Evolutionary conservation across 306 rosid genomes (phyloP), one percentile per base, ranked within the genome.

Genomic region (Gleditsia sinensis): DNA sequence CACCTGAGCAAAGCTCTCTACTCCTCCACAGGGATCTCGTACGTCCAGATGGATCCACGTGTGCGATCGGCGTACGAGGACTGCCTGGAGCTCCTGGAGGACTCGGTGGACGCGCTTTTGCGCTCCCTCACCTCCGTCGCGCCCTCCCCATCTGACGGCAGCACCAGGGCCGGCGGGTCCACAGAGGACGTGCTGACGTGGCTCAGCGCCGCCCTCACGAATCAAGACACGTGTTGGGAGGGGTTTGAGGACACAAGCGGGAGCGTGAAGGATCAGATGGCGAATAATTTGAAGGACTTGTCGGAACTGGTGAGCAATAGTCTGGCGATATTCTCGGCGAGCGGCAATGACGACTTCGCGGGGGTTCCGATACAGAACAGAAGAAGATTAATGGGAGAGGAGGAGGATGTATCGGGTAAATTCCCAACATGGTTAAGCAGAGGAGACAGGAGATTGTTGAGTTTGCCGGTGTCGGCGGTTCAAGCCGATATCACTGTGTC

Each of bases 41-140:
- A 65, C 39, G 16, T 76, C 21, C 84, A 60, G 50, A 85, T 86
- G 89, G 85, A 83, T 1, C 84, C 84, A 0, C 86, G 33, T 6
- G 75, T 72, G 4, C 91, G 87, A 19, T 74, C 91, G 23, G 97
- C 98, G 14, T 94, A 75, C 61, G 80, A 80, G 5, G 98, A 85
- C 67, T 94, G 98, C 74, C 83, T 91, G 12, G 98, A 94, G 79
- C 97, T 94, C 9, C 89, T 94, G 3, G 94, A 84, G 55, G 94
- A 85, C n/a, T 88, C 97, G 30, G 69, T 91, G 9, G 94, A 91
- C 30, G 91, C 94, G 0, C 80, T 94, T 33, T 1, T 87, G 0
- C 85, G 88, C 33, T 75, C 97, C 7, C 86, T 94, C 36, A 30
- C 65, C 78, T 43, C 91, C 4, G 74, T 81, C 49, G 56, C 20